Evolutionary conservation across 768 basidiomycete species (phyloP).

Genomic region (Tylopilus sp.): DNA sequence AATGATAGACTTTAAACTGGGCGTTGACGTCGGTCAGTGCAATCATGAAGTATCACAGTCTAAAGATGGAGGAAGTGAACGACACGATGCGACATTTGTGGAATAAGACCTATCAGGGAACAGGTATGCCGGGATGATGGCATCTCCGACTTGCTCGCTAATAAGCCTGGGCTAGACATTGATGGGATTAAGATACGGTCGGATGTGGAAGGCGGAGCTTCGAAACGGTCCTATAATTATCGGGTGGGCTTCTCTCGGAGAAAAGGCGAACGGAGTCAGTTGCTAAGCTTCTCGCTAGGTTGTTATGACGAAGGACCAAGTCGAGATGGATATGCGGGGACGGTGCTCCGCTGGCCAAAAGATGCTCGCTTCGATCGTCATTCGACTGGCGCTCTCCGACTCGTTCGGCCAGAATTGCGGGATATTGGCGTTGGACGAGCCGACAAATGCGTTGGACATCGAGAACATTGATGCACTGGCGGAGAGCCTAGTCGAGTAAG

Average conservation of each 20-base stretch:
- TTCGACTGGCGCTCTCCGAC: constrained; percentile 93
- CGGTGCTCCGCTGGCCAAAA: constrained; percentile 98
- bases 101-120: constrained; percentile 99
- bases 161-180: constrained; percentile 63
- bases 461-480: constrained; percentile 97
- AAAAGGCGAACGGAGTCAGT: constrained; percentile 3
- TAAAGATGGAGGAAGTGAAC: constrained; percentile 99
- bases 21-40: constrained; percentile 54
- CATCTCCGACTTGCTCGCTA: constrained; percentile 8
- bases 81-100: constrained; percentile 95
- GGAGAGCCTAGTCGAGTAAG: constrained; percentile 86
- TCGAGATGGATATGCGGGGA: constrained; percentile 99
- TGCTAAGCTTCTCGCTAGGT: constrained; percentile 50
- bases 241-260: constrained; percentile 51
- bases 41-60: constrained; percentile 95
- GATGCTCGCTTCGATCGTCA: constrained; percentile 97
- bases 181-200: constrained; percentile 95
- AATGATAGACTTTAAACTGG: background rate
- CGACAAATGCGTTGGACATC: constrained; percentile 93
- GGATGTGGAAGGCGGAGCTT: constrained; percentile 86
- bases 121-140: constrained; percentile 50
- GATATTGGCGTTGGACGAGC: constrained; percentile 95
- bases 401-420: constrained; percentile 98
- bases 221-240: constrained; percentile 95
- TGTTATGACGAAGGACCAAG: constrained; percentile 98